A percentile compares a stretch with the other conserved stretches of the same genome.
These are phyloP conservation scores for Pulveroboletus sp. DNA, from an alignment of 768 basidiomycete genomes.

Conservation along the genomic window DNA sequence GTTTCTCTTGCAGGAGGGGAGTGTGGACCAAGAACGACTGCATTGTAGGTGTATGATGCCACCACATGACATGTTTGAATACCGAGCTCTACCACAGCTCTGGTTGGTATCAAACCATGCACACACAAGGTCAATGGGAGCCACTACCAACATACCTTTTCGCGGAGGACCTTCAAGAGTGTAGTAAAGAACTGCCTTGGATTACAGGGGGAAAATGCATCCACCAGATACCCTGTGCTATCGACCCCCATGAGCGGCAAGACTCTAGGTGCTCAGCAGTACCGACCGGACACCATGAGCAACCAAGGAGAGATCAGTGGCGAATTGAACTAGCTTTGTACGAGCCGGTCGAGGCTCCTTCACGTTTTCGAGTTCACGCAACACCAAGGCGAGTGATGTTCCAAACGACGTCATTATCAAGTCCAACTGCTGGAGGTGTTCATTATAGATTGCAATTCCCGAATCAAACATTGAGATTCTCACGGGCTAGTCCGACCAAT, in stretches of 20 bases:
- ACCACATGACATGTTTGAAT: slow-evolving; percentile 43
- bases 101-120: neutral
- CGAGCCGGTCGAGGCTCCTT: slow-evolving; percentile 5
- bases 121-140: slow-evolving; percentile 6
- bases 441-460: slow-evolving; percentile 5
- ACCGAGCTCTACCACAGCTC: slow-evolving; percentile 6
- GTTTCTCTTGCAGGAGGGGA: slow-evolving; percentile 13
- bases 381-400: slow-evolving; percentile 20
- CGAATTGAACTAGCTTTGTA: slow-evolving; percentile 29
- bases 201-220: slow-evolving; percentile 36
- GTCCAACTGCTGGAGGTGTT: neutral
- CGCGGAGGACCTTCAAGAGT: slow-evolving; percentile 39
- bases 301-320: slow-evolving; percentile 41
- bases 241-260: neutral
- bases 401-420: slow-evolving; percentile 7
- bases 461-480: too few relatives aligned
- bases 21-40: slow-evolving; percentile 59
- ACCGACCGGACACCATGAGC: slow-evolving; percentile 43
- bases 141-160: slow-evolving; percentile 28
- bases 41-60: slow-evolving; percentile 43
- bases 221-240: slow-evolving; percentile 49
- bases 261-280: neutral
- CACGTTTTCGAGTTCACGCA: slow-evolving; percentile 8
- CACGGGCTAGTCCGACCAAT: too few relatives aligned
- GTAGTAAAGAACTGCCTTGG: slow-evolving; percentile 34